Evolutionary conservation across 371 early-diverging fungal genomes (phyloP).

Genomic region (Mucor sp.): DNA sequence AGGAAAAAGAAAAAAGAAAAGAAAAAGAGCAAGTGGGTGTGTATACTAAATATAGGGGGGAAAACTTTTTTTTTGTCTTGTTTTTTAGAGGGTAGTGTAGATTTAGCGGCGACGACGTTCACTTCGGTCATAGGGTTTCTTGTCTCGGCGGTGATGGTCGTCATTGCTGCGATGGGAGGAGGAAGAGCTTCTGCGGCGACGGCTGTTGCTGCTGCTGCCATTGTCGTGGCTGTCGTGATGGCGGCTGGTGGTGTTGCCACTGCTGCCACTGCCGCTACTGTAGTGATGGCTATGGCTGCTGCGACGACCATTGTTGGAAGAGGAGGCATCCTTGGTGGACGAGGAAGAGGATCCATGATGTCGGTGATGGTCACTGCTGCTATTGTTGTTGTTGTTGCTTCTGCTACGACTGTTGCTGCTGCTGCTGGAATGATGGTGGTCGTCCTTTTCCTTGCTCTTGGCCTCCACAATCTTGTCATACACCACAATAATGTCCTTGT

Average conservation of each 20-base stretch:
- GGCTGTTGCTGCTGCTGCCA: background rate
- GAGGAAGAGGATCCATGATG: background rate
- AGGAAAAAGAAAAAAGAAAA: background rate
- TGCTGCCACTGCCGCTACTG: background rate
- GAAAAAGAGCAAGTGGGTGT: background rate
- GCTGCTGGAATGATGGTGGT: background rate
- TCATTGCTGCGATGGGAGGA: conserved; percentile 12
- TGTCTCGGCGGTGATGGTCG: conserved; percentile 10
- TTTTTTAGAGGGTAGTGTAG: too few species aligned
- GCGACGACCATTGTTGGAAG: background rate
- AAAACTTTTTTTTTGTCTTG: background rate
- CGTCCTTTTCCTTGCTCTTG: background rate
- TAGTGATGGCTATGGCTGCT: conserved; percentile 4
- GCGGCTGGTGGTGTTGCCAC: background rate
- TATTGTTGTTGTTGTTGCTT: background rate
- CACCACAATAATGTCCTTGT: conserved; percentile 52
- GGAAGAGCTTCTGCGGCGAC: conserved; percentile 10
- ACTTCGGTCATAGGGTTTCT: background rate
- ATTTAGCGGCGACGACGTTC: conserved; percentile 12
- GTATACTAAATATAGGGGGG: background rate
- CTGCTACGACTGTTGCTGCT: background rate
- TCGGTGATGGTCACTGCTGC: background rate
- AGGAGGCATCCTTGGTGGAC: background rate
- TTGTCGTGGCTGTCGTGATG: background rate
- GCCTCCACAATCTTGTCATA: conserved; percentile 49